Conservation (phyloP, 257 asterid genomes). For the Phtheirospermum japonicum region DNA sequence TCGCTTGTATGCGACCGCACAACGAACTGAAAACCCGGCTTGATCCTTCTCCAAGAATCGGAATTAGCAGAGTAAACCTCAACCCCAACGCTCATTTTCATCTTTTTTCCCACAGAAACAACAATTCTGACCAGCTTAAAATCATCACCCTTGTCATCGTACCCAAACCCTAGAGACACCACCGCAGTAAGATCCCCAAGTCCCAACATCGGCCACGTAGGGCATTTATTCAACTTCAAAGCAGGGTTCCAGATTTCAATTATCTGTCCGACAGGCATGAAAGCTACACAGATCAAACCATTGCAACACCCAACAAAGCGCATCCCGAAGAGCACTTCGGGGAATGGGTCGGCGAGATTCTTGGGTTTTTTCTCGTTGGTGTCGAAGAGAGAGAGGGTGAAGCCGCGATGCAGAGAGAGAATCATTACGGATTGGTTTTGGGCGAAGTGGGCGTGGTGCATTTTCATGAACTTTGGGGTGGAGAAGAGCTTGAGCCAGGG, state of each 20-base stretch:
- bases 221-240: background rate
- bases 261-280: background rate
- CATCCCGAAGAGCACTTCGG: background rate
- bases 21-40: background rate
- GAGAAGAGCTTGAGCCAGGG: constrained; percentile 14
- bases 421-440: background rate
- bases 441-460: background rate
- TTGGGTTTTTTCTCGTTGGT: background rate
- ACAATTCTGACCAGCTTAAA: constrained; percentile 25
- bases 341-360: background rate
- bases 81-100: background rate
- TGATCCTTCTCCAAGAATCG: background rate
- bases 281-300: constrained; percentile 16
- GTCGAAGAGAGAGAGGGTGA: background rate
- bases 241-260: constrained; percentile 26
- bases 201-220: background rate
- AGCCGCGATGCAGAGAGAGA: background rate
- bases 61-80: background rate
- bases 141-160: background rate
- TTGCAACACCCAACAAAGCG: background rate
- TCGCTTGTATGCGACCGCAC: background rate
- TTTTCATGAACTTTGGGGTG: background rate
- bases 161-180: constrained; percentile 23
- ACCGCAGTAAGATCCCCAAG: background rate
- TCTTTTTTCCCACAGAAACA: background rate